Conservation (phyloP, 1,284 basidiomycete genomes). For the Pseudozyma sp. region DNA sequence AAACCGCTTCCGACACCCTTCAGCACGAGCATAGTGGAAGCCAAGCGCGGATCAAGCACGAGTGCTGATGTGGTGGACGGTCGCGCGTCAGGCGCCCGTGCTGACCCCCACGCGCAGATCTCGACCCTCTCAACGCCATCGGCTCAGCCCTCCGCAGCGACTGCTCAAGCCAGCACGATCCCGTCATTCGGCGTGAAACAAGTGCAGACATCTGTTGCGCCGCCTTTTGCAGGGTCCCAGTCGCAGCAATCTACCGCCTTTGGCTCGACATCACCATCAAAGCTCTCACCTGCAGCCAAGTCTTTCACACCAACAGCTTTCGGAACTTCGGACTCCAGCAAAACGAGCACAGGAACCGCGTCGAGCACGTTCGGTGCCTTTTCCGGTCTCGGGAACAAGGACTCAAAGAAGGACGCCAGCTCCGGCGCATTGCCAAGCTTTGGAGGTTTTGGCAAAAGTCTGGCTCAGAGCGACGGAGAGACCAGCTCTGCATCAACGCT, state of each 20-base stretch:
- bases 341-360: neutral
- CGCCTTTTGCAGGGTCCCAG: conserved; percentile 19
- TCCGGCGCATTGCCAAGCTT: conserved; percentile 6
- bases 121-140: neutral
- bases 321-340: neutral
- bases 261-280: conserved; percentile 12
- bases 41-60: conserved; percentile 75
- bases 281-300: conserved; percentile 25
- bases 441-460: conserved; percentile 9
- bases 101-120: conserved; percentile 7
- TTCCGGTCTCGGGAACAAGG: neutral
- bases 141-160: conserved; percentile 3
- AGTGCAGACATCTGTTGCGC: conserved; percentile 1
- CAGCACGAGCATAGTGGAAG: conserved; percentile 77
- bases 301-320: conserved; percentile 22
- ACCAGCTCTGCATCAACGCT: neutral
- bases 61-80: conserved; percentile 85
- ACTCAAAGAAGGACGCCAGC: neutral
- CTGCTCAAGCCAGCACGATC: neutral
- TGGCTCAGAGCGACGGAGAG: conserved; percentile 2
- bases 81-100: conserved; percentile 35
- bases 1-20: conserved; percentile 68
- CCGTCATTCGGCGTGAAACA: conserved; percentile 12
- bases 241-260: conserved; percentile 11
- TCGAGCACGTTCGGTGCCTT: conserved; percentile 12